Percentiles rank a stretch among this genome's conserved stretches.
Evolutionary conservation across 257 asterid genomes (phyloP).

Genomic region (Primulina huaijiensis): DNA sequence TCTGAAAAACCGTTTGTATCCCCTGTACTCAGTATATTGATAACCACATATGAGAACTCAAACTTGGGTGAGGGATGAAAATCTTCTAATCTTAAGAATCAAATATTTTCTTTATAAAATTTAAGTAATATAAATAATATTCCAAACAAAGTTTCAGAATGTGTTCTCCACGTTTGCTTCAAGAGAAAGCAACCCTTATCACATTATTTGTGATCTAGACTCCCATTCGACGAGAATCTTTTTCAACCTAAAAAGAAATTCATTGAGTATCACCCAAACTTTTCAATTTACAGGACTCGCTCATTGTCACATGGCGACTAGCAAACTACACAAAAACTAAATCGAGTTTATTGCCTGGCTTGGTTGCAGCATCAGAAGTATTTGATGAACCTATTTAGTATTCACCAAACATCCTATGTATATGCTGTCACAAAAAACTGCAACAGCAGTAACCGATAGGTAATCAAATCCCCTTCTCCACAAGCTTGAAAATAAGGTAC

Average conservation of each 20-base stretch:
- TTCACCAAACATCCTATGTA: neutral
- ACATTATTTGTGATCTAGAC: neutral
- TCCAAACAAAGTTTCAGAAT: too few relatives aligned
- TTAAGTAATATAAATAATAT: neutral
- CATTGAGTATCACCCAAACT: neutral
- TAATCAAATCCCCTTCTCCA: too few relatives aligned
- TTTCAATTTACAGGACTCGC: neutral
- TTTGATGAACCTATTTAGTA: neutral
- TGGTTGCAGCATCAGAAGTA: neutral
- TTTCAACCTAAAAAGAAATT: neutral
- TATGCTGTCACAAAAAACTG: neutral
- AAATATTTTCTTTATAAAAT: too few relatives aligned
- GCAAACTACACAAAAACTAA: neutral
- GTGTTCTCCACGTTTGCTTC: too few relatives aligned
- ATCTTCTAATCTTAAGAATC: neutral
- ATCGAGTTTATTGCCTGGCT: neutral
- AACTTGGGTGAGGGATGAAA: neutral
- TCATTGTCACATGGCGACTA: neutral
- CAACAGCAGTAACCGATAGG: neutral
- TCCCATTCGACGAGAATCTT: neutral
- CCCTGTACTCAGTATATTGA: slow-evolving; percentile 48
- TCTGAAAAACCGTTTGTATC: slow-evolving; percentile 67
- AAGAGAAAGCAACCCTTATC: too few relatives aligned
- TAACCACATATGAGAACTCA: slow-evolving; percentile 8
- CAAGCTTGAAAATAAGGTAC: neutral